A percentile compares a stretch with the other conserved stretches of the same genome.
phyloP scores from a whole-genome alignment of 805 yeast species.

The Torulaspora delbrueckii region DNA sequence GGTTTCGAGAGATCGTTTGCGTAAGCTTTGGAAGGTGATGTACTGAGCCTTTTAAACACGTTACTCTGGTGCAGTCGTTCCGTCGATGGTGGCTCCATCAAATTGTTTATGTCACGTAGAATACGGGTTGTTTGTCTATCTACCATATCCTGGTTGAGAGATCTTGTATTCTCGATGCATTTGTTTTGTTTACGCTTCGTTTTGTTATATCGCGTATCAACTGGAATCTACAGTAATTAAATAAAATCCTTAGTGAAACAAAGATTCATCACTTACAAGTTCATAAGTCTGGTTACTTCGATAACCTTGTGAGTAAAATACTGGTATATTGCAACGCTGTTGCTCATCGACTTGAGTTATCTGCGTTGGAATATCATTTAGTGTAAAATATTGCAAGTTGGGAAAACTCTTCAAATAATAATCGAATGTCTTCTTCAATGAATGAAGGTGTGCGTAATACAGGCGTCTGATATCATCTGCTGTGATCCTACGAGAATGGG shows the following conservation, averaged over 20 bases:
- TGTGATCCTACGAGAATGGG: slow-evolving; percentile 14
- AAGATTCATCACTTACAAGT: slow-evolving; percentile 27
- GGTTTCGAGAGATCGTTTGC: slow-evolving; percentile 21
- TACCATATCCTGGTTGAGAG: background rate
- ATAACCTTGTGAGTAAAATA: slow-evolving; percentile 24
- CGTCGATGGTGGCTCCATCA: slow-evolving; percentile 4
- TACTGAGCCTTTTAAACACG: slow-evolving; percentile 25
- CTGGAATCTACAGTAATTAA: background rate
- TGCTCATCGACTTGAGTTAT: slow-evolving; percentile 24
- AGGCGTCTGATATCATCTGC: slow-evolving; percentile 29
- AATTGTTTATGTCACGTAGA: slow-evolving; percentile 8
- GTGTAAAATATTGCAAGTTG: slow-evolving; percentile 29
- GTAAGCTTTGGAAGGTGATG: slow-evolving; percentile 25
- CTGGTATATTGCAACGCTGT: slow-evolving; percentile 30
- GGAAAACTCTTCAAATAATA: slow-evolving; percentile 31
- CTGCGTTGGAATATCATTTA: slow-evolving; percentile 36
- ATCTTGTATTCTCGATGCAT: background rate
- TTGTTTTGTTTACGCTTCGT: background rate
- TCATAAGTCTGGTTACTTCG: slow-evolving; percentile 31
- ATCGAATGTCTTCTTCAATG: slow-evolving; percentile 32
- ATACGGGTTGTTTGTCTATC: slow-evolving; percentile 5
- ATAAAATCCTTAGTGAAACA: slow-evolving; percentile 18
- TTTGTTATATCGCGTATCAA: background rate
- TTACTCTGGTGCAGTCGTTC: slow-evolving; percentile 11
- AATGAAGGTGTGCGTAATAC: slow-evolving; percentile 35